These are phyloP conservation scores for Ceriops zippeliana DNA, from an alignment of 345 rosid species.

Conservation along the genomic window DNA sequence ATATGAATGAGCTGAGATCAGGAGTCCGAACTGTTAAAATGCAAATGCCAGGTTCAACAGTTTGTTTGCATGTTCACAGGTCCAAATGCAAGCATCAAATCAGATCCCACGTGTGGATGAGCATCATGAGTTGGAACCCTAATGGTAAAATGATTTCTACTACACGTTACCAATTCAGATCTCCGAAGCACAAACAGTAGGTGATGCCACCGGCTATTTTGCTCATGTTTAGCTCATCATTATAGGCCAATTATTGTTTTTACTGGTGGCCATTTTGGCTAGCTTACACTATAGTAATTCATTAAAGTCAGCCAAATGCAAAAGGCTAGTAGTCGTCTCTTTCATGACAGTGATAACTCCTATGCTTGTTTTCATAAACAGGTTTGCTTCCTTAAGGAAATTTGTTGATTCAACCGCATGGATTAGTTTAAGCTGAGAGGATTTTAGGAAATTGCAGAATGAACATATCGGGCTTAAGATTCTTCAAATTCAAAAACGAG, in stretches of 20 bases:
- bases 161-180: too few species aligned
- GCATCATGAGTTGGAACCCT: too few species aligned
- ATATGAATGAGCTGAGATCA: too few species aligned
- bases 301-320: not conserved
- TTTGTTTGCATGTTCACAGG: too few species aligned
- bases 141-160: too few species aligned
- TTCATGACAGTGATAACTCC: constrained; percentile 25
- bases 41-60: too few species aligned
- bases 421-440: not conserved
- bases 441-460: not conserved
- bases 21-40: too few species aligned
- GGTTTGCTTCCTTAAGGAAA: not conserved
- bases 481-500: not conserved
- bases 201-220: not conserved
- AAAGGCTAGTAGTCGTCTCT: constrained; percentile 20
- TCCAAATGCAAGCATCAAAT: too few species aligned
- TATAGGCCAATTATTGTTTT: not conserved
- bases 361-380: constrained; percentile 1
- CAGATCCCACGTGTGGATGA: too few species aligned
- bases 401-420: not conserved
- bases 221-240: not conserved
- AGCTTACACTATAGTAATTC: not conserved
- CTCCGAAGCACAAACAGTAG: not conserved
- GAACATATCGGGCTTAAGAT: constrained; percentile 15
- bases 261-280: not conserved